A percentile compares a stretch with the other conserved stretches of the same genome.
Conservation (phyloP, 106 monocot genomes). For the Dendrobium catenatum region DNA sequence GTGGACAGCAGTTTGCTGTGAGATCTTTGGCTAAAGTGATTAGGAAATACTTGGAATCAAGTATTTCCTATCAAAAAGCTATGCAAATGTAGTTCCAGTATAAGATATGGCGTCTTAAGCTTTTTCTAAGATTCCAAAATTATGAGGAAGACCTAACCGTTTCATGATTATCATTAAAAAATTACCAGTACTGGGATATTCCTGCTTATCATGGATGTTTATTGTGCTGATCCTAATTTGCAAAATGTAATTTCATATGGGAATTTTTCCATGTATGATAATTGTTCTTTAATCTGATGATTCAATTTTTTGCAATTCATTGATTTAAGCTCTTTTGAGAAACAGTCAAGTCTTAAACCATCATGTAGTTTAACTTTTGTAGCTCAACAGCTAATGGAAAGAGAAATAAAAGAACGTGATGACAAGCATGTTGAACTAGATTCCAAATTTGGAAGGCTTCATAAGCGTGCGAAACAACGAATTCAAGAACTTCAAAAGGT, state of each 20-base stretch:
- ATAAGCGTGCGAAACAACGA: slow-evolving; percentile 93
- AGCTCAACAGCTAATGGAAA: slow-evolving; percentile 83
- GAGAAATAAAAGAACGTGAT: slow-evolving; percentile 87
- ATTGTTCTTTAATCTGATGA: not conserved
- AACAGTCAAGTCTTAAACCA: slow-evolving; percentile 19
- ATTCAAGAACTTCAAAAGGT: slow-evolving; percentile 97
- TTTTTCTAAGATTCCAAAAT: not conserved
- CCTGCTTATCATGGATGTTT: not conserved
- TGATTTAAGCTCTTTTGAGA: slow-evolving; percentile 2
- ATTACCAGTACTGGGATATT: not conserved
- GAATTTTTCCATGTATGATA: not conserved
- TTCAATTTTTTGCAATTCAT: not conserved
- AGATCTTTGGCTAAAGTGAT: no score
- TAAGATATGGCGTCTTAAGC: not conserved
- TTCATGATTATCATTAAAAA: not conserved
- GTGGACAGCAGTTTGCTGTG: no score
- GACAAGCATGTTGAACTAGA: slow-evolving; percentile 86
- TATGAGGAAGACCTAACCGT: not conserved
- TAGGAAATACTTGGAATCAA: no score
- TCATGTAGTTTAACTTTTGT: slow-evolving; percentile 31
- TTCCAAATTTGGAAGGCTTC: slow-evolving; percentile 88
- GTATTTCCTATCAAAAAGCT: no score
- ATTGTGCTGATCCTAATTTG: not conserved
- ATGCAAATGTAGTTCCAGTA: not conserved
- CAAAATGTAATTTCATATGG: not conserved